Evolutionary conservation across 371 early-diverging fungal species (phyloP).

Genomic region (Blakeslea trispora): DNA sequence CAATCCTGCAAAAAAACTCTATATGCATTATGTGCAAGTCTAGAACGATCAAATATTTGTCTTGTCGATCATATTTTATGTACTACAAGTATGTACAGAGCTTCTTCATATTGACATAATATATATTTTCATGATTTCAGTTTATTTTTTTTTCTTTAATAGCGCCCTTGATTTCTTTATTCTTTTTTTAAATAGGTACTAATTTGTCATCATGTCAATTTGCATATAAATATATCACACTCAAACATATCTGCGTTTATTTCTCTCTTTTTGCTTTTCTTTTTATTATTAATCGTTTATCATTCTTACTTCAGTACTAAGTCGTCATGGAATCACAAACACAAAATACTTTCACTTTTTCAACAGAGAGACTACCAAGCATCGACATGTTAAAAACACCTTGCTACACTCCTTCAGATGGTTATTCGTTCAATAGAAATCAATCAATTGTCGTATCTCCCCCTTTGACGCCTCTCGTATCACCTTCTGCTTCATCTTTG

Average conservation of each 20-base stretch:
- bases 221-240: neutral
- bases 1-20: neutral
- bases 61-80: neutral
- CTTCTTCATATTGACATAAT: neutral
- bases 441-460: constrained; percentile 15
- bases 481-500: constrained; percentile 11
- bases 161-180: neutral
- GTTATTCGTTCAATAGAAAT: neutral
- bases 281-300: no score
- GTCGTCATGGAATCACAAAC: no score
- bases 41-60: neutral
- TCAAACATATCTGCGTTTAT: neutral
- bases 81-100: neutral
- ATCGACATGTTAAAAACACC: neutral
- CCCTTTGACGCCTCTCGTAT: constrained; percentile 22
- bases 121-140: neutral
- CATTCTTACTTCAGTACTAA: neutral
- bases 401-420: no score
- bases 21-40: neutral
- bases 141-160: neutral
- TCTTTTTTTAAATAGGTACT: neutral
- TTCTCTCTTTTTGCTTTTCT: neutral
- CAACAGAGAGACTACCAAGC: neutral
- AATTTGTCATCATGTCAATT: neutral
- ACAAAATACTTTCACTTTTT: neutral